A percentile compares a stretch with the other conserved stretches of the same genome.
phyloP scores from a whole-genome alignment of 306 rosid genomes.

The Begonia masoniana region DNA sequence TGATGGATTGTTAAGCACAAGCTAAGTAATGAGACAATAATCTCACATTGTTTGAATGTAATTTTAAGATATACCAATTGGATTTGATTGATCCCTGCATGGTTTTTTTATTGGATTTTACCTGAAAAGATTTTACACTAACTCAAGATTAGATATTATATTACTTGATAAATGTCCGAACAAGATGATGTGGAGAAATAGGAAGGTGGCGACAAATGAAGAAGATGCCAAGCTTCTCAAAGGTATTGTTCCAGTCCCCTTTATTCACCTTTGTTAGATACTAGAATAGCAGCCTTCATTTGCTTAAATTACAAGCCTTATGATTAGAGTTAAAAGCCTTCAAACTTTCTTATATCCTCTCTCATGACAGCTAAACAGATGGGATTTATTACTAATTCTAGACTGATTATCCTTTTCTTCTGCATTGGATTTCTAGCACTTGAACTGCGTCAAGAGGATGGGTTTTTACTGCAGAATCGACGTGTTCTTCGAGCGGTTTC shows the following conservation, averaged over 20 bases:
- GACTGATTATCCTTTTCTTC: background rate
- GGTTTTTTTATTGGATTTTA: too few relatives aligned
- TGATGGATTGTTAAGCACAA: too few relatives aligned
- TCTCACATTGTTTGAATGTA: too few relatives aligned
- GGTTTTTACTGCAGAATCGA: slow-evolving; percentile 9
- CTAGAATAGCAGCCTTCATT: background rate
- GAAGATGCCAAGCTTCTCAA: background rate
- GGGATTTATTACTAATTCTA: background rate
- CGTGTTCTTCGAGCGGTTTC: slow-evolving; percentile 18
- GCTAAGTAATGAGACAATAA: too few relatives aligned
- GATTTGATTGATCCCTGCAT: too few relatives aligned
- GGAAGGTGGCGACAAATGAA: background rate
- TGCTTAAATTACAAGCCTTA: background rate
- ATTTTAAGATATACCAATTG: too few relatives aligned
- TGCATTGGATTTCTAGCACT: slow-evolving; percentile 2
- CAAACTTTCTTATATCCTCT: background rate
- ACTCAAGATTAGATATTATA: too few relatives aligned
- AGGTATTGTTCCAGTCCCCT: background rate
- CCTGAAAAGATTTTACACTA: too few relatives aligned
- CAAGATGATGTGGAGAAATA: too few relatives aligned
- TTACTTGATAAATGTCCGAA: too few relatives aligned
- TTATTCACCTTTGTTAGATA: background rate
- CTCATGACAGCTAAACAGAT: background rate
- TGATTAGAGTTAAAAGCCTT: background rate
- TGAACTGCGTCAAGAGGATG: background rate